A percentile compares a stretch with the other conserved stretches of the same genome.
phyloP scores from a whole-genome alignment of 2,329 filamentous ascomycete species.

The Pseudopithomyces chartarum region DNA sequence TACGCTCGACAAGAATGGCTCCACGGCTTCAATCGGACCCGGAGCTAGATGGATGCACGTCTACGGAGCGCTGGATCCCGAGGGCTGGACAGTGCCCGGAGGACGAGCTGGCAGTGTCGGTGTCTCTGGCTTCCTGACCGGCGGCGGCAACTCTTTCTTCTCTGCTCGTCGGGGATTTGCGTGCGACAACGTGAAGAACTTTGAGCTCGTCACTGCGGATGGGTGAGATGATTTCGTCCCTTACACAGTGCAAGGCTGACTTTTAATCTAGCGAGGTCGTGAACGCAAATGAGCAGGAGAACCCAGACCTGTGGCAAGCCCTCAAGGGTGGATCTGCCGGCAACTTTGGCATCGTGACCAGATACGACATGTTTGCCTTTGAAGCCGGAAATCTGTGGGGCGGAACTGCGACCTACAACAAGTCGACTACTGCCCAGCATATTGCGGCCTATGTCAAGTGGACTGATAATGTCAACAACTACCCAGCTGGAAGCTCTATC shows the following conservation, averaged over 20 bases:
- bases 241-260: not conserved
- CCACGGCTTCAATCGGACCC: slow-evolving; percentile 27
- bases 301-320: slow-evolving; percentile 44
- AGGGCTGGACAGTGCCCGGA: slow-evolving; percentile 24
- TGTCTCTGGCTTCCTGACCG: slow-evolving; percentile 33
- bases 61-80: slow-evolving; percentile 30
- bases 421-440: slow-evolving; percentile 18
- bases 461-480: slow-evolving; percentile 29
- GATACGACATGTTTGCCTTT: slow-evolving; percentile 35
- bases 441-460: slow-evolving; percentile 25
- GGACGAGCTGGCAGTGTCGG: slow-evolving; percentile 32
- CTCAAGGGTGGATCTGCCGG: slow-evolving; percentile 47
- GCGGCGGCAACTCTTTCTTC: slow-evolving; percentile 36
- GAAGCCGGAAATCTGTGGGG: slow-evolving; percentile 31
- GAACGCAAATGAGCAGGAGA: slow-evolving; percentile 40
- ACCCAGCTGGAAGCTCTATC: slow-evolving; percentile 26
- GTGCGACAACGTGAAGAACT: slow-evolving; percentile 35
- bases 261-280: slow-evolving; percentile 24
- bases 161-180: slow-evolving; percentile 26
- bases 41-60: slow-evolving; percentile 42
- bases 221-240: slow-evolving; percentile 22
- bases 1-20: slow-evolving; percentile 11
- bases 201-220: slow-evolving; percentile 44
- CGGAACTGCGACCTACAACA: slow-evolving; percentile 19
- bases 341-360: slow-evolving; percentile 49